Base-by-base conservation (phyloP, 177 flowering plant genomes). In the Vitis hybrid region DNA sequence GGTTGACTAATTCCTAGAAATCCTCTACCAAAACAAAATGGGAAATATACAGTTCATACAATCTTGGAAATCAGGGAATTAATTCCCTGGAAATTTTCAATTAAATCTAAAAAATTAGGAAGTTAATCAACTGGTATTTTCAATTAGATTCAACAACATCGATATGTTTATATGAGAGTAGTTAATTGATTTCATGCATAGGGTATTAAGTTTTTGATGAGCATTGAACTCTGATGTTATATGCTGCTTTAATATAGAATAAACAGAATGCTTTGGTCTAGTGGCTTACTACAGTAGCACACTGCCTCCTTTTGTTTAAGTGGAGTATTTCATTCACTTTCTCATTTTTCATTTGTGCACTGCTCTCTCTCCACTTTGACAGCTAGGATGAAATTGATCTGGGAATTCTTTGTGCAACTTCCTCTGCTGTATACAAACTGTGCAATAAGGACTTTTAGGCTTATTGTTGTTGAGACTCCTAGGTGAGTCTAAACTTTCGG, bases 191-290 rank as follows among this genome's bases (percentile, higher is more conserved):
- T 39, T 39, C 45, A 39, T 39, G 7, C 45, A 26, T 26, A 39
- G 45, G 8, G 45, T 39, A 39, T 7, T 39, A 39, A 1, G 45
- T 6, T 4, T 39, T 39, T 39, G 45, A 39, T 39, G 45, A 39
- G 45, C 45, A 39, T 39, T 34, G 51, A n/a, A 74, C 82, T 11
- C 87, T 87, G 8, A 89, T 85, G 72, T 87, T 82, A 66, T 74
- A 91, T 32, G 91, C 93, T 11, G 89, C 88, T 14, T 87, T 89
- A 91, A 87, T 91, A 60, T 87, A 91, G 6, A 91, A 89, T 69
- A 89, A 89, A 73, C 87, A 91, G 93, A 83, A 91, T 82, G 86
- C 86, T 56, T 70, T 89, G 62, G 60, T 56, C 18, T 56, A 17
- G 9, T 17, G 11, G 18, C 11, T 6, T 21, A 8, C 10, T 56